These are phyloP conservation scores for Camellia granthamiana DNA, from an alignment of 148 eudicot species.

Conservation along the genomic window DNA sequence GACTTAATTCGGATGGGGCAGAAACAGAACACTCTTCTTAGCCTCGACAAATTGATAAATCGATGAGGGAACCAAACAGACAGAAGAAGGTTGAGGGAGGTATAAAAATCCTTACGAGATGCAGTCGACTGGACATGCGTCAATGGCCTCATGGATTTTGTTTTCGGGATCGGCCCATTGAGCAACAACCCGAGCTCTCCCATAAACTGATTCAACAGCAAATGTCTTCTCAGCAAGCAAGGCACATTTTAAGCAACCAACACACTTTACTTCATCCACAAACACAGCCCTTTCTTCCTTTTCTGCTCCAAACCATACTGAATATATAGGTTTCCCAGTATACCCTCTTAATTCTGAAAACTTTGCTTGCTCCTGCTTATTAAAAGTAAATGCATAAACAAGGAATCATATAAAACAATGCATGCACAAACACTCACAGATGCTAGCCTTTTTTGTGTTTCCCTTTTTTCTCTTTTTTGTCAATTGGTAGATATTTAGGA, in stretches of 20 bases:
- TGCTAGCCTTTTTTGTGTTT: neutral
- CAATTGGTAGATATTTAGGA: too few species aligned
- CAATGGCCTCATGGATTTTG: constrained; percentile 74
- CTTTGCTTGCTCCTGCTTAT: constrained; percentile 70
- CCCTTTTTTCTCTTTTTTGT: too few species aligned
- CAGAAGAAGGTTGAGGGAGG: too few species aligned
- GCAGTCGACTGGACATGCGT: constrained; percentile 86
- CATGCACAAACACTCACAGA: neutral
- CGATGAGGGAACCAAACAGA: too few species aligned
- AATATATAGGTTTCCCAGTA: constrained; percentile 82
- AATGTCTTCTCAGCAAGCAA: constrained; percentile 74
- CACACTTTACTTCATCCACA: constrained; percentile 83
- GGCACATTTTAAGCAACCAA: constrained; percentile 93
- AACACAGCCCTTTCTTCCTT: constrained; percentile 70
- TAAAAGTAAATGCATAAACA: neutral
- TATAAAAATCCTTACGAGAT: constrained; percentile 52
- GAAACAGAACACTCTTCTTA: too few species aligned
- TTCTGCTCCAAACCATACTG: constrained; percentile 70
- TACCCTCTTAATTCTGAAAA: constrained; percentile 59
- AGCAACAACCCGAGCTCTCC: constrained; percentile 84
- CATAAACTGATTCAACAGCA: constrained; percentile 74
- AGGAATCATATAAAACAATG: neutral
- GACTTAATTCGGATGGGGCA: too few species aligned
- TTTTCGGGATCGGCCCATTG: constrained; percentile 94
- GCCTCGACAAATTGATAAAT: too few species aligned